Percentiles rank a stretch among this genome's conserved stretches.
phyloP scores from a whole-genome alignment of 2,329 filamentous ascomycete genomes.

The Aspergillus pseudonomiae region DNA sequence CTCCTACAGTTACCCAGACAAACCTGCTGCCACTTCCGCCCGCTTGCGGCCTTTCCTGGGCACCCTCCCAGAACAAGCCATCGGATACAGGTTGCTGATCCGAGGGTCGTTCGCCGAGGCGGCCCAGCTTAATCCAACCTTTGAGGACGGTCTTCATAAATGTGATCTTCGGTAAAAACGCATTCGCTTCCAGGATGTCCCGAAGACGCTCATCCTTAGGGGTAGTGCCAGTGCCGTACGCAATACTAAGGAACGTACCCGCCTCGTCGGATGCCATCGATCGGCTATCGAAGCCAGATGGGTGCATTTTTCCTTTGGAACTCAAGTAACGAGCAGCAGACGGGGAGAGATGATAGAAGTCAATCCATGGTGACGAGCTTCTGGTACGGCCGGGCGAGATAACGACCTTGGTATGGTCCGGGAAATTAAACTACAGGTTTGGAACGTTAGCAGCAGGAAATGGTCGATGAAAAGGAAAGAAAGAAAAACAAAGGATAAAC shows the following conservation, averaged over 20 bases:
- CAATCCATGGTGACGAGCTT: constrained; percentile 45
- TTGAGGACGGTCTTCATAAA: constrained; percentile 46
- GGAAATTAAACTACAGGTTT: constrained; percentile 50
- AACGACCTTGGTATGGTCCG: constrained; percentile 56
- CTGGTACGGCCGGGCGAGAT: constrained; percentile 45
- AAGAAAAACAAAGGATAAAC: constrained; percentile 7
- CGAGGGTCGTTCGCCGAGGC: constrained; percentile 39
- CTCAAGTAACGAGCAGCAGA: constrained; percentile 48
- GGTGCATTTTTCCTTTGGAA: constrained; percentile 46
- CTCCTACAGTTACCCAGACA: constrained; percentile 55
- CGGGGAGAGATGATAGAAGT: constrained; percentile 54
- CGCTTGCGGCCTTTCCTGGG: constrained; percentile 42
- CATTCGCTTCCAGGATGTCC: constrained; percentile 49
- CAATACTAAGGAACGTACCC: constrained; percentile 44
- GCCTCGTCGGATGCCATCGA: constrained; percentile 46
- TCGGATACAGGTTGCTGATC: constrained; percentile 5
- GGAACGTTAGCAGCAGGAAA: neutral
- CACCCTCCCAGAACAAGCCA: constrained; percentile 46
- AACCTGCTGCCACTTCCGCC: constrained; percentile 54
- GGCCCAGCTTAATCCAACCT: constrained; percentile 42
- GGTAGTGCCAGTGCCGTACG: constrained; percentile 37
- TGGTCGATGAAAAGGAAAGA: neutral
- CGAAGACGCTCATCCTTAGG: constrained; percentile 40
- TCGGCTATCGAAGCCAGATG: constrained; percentile 47
- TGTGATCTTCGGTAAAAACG: constrained; percentile 47